Percentiles rank a stretch among this genome's conserved stretches.
Evolutionary conservation across 148 eudicot species (phyloP).

Genomic region (Persicaria tinctoria): DNA sequence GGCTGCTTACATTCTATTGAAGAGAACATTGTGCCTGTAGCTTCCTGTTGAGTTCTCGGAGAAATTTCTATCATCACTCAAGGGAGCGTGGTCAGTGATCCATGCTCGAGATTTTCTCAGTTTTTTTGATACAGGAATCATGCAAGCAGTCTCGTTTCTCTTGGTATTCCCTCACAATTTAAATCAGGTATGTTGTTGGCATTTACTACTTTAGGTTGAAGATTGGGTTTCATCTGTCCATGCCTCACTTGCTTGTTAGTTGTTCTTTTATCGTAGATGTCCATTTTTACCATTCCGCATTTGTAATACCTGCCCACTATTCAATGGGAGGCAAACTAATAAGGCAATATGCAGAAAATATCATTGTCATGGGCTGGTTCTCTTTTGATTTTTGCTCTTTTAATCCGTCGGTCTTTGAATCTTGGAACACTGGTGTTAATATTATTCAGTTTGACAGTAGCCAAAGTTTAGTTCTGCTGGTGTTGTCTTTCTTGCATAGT

Average conservation of each 20-base stretch:
- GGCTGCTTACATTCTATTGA: neutral
- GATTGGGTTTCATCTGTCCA: neutral
- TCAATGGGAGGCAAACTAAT: conserved; percentile 10
- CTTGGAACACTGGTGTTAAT: neutral
- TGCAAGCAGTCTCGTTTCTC: conserved; percentile 10
- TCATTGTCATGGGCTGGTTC: neutral
- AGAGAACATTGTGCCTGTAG: neutral
- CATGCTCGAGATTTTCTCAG: neutral
- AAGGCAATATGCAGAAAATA: conserved; percentile 3
- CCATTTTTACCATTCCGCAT: neutral
- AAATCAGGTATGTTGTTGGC: conserved; percentile 1
- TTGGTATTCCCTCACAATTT: conserved; percentile 1
- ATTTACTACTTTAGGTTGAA: neutral
- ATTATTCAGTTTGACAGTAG: neutral
- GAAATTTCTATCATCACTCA: neutral
- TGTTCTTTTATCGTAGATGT: neutral
- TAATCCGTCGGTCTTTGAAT: neutral
- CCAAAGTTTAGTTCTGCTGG: neutral
- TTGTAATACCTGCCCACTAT: conserved; percentile 7
- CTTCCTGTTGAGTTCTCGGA: neutral
- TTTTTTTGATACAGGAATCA: neutral
- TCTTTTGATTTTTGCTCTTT: neutral
- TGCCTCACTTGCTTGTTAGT: neutral
- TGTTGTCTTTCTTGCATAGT: too few relatives aligned
- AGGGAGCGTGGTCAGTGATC: conserved; percentile 6